phyloP scores from a whole-genome alignment of 352 stramenopile species.

The Phytopythium litorale region DNA sequence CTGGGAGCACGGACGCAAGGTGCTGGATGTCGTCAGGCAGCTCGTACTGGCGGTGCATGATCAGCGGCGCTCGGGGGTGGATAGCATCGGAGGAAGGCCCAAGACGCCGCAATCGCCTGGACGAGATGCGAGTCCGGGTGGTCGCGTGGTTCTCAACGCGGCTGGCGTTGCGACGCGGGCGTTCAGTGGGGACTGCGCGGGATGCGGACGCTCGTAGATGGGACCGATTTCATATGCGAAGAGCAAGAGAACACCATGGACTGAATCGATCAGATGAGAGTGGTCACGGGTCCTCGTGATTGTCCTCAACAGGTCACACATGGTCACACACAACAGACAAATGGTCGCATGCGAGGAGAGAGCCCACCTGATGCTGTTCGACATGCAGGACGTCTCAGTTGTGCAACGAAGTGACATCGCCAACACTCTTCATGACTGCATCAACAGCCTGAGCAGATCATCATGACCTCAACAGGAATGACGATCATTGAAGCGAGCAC shows the following conservation, averaged over 20 bases:
- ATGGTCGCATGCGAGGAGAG: too few species aligned
- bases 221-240: background rate
- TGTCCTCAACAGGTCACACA: too few species aligned
- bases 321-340: too few species aligned
- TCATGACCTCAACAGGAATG: background rate
- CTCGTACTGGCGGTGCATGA: conserved; percentile 64
- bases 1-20: conserved; percentile 46
- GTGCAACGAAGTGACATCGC: background rate
- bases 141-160: background rate
- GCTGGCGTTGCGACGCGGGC: background rate
- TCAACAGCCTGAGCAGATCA: background rate
- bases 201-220: background rate
- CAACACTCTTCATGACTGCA: background rate
- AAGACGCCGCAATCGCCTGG: background rate
- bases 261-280: too few species aligned
- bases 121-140: background rate
- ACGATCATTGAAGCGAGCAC: background rate
- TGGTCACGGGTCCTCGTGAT: too few species aligned
- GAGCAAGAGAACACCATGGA: too few species aligned
- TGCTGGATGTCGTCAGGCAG: conserved; percentile 47
- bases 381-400: background rate
- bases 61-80: background rate
- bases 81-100: background rate
- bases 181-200: background rate
- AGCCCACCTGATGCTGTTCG: too few species aligned